A percentile compares a stretch with the other conserved stretches of the same genome.
Conservation (phyloP, 2,329 filamentous ascomycete species). For the Pyrenochaeta sp. region DNA sequence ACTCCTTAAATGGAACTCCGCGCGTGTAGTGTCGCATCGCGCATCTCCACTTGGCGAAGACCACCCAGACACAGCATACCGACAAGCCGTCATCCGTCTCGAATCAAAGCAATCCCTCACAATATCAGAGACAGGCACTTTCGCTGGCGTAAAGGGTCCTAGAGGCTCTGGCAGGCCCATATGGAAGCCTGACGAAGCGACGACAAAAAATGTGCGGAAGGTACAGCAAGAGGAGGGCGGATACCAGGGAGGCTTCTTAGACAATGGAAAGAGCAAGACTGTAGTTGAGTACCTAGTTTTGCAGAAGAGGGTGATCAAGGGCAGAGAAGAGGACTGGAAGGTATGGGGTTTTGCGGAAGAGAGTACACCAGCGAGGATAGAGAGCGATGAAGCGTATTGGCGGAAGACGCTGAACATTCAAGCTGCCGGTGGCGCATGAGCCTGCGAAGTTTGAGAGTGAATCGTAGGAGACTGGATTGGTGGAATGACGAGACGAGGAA, state of each 20-base stretch:
- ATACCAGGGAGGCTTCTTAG: neutral
- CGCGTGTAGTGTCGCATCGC: constrained; percentile 65
- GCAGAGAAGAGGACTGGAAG: constrained; percentile 64
- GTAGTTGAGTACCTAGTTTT: constrained; percentile 73
- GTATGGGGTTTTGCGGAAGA: constrained; percentile 71
- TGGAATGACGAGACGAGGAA: neutral
- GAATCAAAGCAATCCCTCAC: constrained; percentile 30
- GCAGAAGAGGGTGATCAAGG: constrained; percentile 59
- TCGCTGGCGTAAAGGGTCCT: too few relatives aligned
- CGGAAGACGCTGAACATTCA: constrained; percentile 27
- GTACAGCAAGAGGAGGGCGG: constrained; percentile 3
- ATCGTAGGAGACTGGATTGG: neutral
- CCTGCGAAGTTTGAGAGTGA: neutral
- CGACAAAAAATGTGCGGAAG: constrained; percentile 7
- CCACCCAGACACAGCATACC: constrained; percentile 29
- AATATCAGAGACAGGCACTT: neutral
- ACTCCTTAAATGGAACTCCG: constrained; percentile 38
- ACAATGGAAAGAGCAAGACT: constrained; percentile 13
- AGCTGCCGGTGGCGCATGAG: constrained; percentile 10
- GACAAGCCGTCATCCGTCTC: constrained; percentile 38
- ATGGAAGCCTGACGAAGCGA: constrained; percentile 15
- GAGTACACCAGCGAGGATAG: constrained; percentile 47
- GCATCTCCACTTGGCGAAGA: constrained; percentile 55
- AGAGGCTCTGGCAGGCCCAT: neutral
- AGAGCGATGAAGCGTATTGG: constrained; percentile 34